Conservation (phyloP, 73 alveolate genomes). For the Diophrys sp. region DNA sequence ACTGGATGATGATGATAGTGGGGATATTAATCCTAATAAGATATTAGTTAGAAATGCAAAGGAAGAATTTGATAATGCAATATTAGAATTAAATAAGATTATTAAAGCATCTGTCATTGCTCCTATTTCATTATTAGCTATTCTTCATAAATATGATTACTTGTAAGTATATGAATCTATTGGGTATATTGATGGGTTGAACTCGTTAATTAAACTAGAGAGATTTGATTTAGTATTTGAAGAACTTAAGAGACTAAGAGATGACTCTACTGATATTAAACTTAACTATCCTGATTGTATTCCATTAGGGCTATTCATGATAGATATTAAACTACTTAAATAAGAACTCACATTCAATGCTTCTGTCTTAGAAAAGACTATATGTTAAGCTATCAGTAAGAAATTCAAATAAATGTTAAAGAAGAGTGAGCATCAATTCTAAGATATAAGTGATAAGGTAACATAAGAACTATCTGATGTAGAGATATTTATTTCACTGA, state of each 20-base stretch:
- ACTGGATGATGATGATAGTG: not conserved
- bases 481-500: slow-evolving; percentile 21
- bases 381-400: slow-evolving; percentile 13
- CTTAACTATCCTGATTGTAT: slow-evolving; percentile 12
- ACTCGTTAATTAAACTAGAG: slow-evolving; percentile 3
- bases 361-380: not conserved
- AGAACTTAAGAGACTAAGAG: slow-evolving; percentile 16
- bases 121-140: slow-evolving; percentile 26
- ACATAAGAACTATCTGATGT: slow-evolving; percentile 2
- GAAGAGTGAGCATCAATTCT: slow-evolving; percentile 11
- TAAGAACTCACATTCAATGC: slow-evolving; percentile 14
- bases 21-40: not conserved
- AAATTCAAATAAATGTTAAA: slow-evolving; percentile 15
- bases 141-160: slow-evolving; percentile 29
- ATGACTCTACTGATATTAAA: slow-evolving; percentile 12
- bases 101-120: slow-evolving; percentile 15
- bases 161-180: not conserved
- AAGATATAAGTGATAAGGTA: not conserved
- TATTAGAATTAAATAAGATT: slow-evolving; percentile 8
- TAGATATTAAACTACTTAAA: slow-evolving; percentile 11
- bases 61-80: slow-evolving; percentile 14
- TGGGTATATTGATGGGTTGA: not conserved
- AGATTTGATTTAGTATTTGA: slow-evolving; percentile 19
- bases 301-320: slow-evolving; percentile 17
- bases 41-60: not conserved